A percentile compares a stretch with the other conserved stretches of the same genome.
These are phyloP conservation scores for Daldinia sp. DNA, from an alignment of 2,329 filamentous ascomycete species.

Conservation along the genomic window DNA sequence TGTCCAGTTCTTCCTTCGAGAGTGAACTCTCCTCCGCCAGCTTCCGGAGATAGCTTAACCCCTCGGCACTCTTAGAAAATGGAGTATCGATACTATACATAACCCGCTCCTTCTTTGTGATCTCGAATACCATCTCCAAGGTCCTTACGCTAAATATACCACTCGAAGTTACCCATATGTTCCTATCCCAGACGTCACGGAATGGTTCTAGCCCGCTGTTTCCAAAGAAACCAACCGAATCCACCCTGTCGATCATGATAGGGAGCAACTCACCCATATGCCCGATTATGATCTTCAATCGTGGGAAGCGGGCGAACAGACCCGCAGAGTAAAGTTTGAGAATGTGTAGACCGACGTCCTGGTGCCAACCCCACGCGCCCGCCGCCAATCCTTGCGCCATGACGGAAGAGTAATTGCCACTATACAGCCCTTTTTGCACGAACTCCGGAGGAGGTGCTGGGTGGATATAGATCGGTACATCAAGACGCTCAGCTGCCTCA, in stretches of 20 bases:
- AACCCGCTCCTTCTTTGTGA: constrained; percentile 58
- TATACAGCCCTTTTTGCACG: constrained; percentile 46
- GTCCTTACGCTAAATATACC: constrained; percentile 58
- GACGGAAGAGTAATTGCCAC: constrained; percentile 47
- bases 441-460: constrained; percentile 50
- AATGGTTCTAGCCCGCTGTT: constrained; percentile 44
- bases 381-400: constrained; percentile 33
- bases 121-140: constrained; percentile 37
- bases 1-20: constrained; percentile 55
- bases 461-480: constrained; percentile 62
- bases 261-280: constrained; percentile 60
- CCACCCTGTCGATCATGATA: constrained; percentile 60
- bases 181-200: constrained; percentile 60
- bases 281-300: constrained; percentile 51
- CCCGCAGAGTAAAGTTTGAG: constrained; percentile 42
- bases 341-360: constrained; percentile 48
- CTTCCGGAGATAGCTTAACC: constrained; percentile 57
- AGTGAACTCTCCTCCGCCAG: constrained; percentile 59
- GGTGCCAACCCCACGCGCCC: constrained; percentile 49
- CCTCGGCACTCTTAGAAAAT: constrained; percentile 59
- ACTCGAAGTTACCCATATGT: constrained; percentile 66
- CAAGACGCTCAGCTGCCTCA: constrained; percentile 52
- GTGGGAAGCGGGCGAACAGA: constrained; percentile 49
- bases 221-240: neutral
- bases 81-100: constrained; percentile 68